These are phyloP conservation scores for Colletotrichum endophyticum DNA, from an alignment of 2,329 filamentous ascomycete species.

Conservation along the genomic window DNA sequence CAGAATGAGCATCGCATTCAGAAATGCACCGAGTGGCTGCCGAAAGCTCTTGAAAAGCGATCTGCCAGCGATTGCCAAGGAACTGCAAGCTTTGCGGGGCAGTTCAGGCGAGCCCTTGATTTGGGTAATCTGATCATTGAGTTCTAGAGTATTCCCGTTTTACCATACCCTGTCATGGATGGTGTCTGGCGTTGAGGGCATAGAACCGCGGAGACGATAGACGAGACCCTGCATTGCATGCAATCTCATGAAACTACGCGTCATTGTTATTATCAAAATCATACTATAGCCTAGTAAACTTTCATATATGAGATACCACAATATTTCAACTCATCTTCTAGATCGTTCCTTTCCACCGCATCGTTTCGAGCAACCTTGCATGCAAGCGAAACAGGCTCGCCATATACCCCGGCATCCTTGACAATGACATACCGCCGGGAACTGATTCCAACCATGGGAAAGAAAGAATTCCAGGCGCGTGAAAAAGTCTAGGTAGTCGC, in stretches of 20 bases:
- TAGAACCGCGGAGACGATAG: not conserved
- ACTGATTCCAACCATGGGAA: not conserved
- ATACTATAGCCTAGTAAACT: not conserved
- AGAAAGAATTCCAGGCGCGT: not conserved
- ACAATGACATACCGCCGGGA: not conserved
- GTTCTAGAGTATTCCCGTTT: conserved; percentile 20
- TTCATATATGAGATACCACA: not conserved
- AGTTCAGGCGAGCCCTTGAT: conserved; percentile 54
- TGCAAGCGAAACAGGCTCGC: not conserved
- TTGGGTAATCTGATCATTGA: conserved; percentile 35
- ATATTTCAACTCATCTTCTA: not conserved
- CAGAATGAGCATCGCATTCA: conserved; percentile 67
- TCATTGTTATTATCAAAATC: not conserved
- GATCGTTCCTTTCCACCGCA: not conserved
- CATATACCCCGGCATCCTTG: not conserved
- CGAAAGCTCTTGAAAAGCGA: conserved; percentile 59
- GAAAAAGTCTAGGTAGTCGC: not conserved
- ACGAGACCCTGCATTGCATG: not conserved
- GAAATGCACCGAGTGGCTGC: conserved; percentile 69
- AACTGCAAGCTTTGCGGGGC: conserved; percentile 56
- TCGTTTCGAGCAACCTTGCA: not conserved
- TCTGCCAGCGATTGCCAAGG: conserved; percentile 58
- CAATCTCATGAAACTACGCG: not conserved
- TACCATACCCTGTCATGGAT: not conserved
- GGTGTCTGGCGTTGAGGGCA: not conserved